phyloP scores from a whole-genome alignment of 345 rosid genomes.

The Populus simonii region DNA sequence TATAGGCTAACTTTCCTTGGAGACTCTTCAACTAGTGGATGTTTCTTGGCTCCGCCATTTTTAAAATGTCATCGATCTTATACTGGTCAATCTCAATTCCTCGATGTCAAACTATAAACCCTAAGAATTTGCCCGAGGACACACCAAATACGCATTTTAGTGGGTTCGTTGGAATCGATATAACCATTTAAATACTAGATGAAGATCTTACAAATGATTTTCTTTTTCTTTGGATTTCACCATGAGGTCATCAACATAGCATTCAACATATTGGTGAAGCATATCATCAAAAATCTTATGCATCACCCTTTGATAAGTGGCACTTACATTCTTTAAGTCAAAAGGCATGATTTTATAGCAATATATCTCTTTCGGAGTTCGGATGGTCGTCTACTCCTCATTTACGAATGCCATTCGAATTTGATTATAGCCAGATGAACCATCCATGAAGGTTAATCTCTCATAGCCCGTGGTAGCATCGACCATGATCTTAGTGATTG shows the following conservation, averaged over 20 bases:
- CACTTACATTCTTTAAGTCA: background rate
- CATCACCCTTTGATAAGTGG: background rate
- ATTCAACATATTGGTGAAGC: background rate
- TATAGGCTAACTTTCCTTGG: background rate
- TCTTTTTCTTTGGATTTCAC: background rate
- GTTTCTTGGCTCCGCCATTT: background rate
- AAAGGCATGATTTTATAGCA: background rate
- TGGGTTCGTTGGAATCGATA: background rate
- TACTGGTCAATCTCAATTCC: constrained; percentile 5
- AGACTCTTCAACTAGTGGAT: background rate
- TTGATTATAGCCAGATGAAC: too few species aligned
- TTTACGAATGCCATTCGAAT: too few species aligned
- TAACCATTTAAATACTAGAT: background rate
- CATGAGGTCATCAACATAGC: constrained; percentile 4
- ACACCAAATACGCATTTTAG: constrained; percentile 2
- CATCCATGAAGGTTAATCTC: too few species aligned
- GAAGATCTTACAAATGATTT: background rate
- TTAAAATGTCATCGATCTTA: background rate
- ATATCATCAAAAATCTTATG: constrained; percentile 1
- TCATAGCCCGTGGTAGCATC: too few species aligned
- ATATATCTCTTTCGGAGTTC: too few species aligned
- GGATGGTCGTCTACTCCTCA: too few species aligned
- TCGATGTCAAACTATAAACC: background rate
- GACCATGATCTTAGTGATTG: too few species aligned
- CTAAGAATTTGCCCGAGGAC: background rate